Base-by-base conservation (phyloP, 2,329 filamentous ascomycete species). In the Apiospora hydei region DNA sequence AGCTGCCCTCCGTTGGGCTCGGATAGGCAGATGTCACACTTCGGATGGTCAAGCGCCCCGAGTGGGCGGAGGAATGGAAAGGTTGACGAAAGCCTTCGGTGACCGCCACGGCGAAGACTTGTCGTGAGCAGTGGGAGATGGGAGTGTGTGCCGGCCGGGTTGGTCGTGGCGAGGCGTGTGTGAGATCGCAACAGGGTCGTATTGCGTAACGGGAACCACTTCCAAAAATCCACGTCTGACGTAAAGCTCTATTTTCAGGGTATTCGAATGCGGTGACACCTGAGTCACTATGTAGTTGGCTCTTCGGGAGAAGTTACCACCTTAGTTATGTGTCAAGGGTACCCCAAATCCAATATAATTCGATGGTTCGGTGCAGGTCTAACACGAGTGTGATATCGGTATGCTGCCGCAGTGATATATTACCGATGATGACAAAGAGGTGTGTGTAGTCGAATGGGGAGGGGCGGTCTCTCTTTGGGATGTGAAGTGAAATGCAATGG, bases 391-490 rank as follows among this genome's bases (percentile, higher is more conserved):
- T 64, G 57, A 41, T 64, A 64, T 64, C 57, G 57, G 57, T 64
- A 64, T 64, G 57, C 57, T 64, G 57, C 57, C 34, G 57, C 57
- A n/a, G 57, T 41, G 57, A 24, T 64, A 64, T 64, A 64, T 64
- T 64, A 64, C 57, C 57, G 34, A 64, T 64, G 34, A 64, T 64
- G 57, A 64, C 34, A 64, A 64, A 41, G 57, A 41, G 34, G 53
- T 61, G 53, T 61, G 53, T 64, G 34, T 24, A 64, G 57, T 64
- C 57, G 57, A 64, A 64, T 76, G 72, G 72, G 75, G 72, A 75
- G 71, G 71, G 61, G 69, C 71, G 75, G 77, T 76, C 76, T 77
- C 73, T 75, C 74, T 74, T 73, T 75, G 73, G 71, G 73, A 73
- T 70, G 73, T 75, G 72, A 64, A 64, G 30, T 64, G 57, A 64